Conservation (phyloP, 2,329 filamentous ascomycete genomes). For the Penicillium janthinellum region DNA sequence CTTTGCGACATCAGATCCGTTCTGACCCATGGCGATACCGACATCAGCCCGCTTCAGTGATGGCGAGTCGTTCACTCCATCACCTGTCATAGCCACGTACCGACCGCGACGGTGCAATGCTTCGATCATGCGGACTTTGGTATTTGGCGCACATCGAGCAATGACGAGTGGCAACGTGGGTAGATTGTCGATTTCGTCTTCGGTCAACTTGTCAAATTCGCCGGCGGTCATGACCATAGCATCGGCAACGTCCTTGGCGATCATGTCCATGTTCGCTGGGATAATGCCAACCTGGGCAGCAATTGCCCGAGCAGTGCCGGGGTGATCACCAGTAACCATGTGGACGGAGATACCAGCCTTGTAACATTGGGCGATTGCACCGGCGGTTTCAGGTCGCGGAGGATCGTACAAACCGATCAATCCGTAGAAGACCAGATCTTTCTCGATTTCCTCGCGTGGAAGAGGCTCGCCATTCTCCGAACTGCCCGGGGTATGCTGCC, state of each 20-base stretch:
- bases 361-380: slow-evolving; percentile 69
- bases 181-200: slow-evolving; percentile 68
- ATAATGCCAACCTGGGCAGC: slow-evolving; percentile 78
- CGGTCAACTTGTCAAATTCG: slow-evolving; percentile 75
- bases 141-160: slow-evolving; percentile 60
- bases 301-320: slow-evolving; percentile 75
- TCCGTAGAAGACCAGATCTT: slow-evolving; percentile 72
- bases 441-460: slow-evolving; percentile 64
- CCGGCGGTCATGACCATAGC: slow-evolving; percentile 73
- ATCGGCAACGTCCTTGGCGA: slow-evolving; percentile 65
- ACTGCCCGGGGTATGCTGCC: slow-evolving; percentile 19
- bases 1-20: slow-evolving; percentile 82
- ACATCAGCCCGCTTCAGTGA: slow-evolving; percentile 81
- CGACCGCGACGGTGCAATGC: slow-evolving; percentile 57
- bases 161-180: slow-evolving; percentile 60
- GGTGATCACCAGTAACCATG: slow-evolving; percentile 84
- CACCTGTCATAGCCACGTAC: slow-evolving; percentile 86
- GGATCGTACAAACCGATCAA: slow-evolving; percentile 85
- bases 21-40: slow-evolving; percentile 82
- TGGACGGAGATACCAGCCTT: slow-evolving; percentile 76
- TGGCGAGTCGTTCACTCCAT: slow-evolving; percentile 85
- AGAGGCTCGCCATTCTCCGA: slow-evolving; percentile 25
- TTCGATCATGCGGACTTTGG: slow-evolving; percentile 87
- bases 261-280: slow-evolving; percentile 60
- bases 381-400: slow-evolving; percentile 76